These are phyloP conservation scores for Kwoniella heveanensis DNA, from an alignment of 768 basidiomycete species.

Conservation along the genomic window DNA sequence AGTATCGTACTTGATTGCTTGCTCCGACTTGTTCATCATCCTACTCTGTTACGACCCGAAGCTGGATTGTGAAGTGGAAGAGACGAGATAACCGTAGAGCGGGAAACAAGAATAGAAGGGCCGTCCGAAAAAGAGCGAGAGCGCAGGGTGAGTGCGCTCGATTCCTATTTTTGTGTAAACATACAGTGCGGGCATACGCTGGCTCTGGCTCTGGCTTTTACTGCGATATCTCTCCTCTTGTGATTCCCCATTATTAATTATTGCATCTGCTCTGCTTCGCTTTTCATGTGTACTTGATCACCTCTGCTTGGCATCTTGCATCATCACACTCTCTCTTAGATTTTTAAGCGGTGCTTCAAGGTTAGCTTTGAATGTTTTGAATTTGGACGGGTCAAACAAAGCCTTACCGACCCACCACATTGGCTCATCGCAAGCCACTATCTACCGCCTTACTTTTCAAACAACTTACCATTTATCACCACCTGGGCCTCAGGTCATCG, in stretches of 20 bases:
- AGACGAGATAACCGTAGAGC: neutral
- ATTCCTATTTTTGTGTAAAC: neutral
- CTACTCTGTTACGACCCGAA: no score
- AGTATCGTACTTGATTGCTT: no score
- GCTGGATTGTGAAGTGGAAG: no score
- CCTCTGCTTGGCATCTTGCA: neutral
- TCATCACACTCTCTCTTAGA: neutral
- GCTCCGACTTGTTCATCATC: no score
- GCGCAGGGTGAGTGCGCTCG: neutral
- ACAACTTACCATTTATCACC: no score
- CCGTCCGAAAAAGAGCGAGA: no score
- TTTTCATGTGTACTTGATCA: no score
- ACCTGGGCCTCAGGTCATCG: neutral
- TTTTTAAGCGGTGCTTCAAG: no score
- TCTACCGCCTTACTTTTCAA: no score
- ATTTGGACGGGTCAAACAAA: conserved; percentile 8
- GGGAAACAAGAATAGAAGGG: neutral
- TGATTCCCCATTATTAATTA: neutral
- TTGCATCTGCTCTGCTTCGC: no score
- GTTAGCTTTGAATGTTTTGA: neutral
- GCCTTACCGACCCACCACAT: neutral
- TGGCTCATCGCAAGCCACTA: neutral
- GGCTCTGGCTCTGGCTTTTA: neutral
- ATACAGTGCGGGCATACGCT: conserved; percentile 3
- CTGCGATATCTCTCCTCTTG: no score